These are phyloP conservation scores for Gyrodon lividus DNA, from an alignment of 768 basidiomycete species.

Conservation along the genomic window DNA sequence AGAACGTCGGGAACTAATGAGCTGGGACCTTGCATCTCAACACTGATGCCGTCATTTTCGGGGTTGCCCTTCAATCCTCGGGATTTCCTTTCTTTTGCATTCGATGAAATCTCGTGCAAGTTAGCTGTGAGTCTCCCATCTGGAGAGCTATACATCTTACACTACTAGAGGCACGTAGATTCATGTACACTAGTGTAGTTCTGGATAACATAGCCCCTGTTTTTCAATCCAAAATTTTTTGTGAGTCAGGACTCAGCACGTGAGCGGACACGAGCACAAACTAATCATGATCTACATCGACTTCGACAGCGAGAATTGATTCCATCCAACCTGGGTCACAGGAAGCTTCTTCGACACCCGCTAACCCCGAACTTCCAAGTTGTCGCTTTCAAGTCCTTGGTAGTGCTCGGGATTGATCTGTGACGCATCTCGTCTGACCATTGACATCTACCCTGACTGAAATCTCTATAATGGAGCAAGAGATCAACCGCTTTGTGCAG, in stretches of 20 bases:
- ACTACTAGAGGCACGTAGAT: conserved; percentile 18
- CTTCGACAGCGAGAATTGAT: background rate
- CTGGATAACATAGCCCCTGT: conserved; percentile 16
- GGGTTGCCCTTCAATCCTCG: conserved; percentile 52
- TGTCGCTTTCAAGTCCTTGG: background rate
- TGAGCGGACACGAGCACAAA: conserved; percentile 15
- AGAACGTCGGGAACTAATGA: conserved; percentile 8
- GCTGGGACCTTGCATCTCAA: conserved; percentile 11
- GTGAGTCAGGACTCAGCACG: conserved; percentile 22
- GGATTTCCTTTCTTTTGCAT: conserved; percentile 45
- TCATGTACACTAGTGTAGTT: no score
- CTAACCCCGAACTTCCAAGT: background rate
- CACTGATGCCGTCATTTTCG: conserved; percentile 45
- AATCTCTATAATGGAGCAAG: conserved; percentile 58
- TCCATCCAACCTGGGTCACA: background rate
- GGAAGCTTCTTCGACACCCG: background rate
- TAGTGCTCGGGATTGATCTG: conserved; percentile 18
- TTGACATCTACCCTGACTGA: conserved; percentile 10
- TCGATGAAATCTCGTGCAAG: conserved; percentile 56
- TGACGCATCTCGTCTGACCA: conserved; percentile 20
- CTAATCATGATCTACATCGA: conserved; percentile 5
- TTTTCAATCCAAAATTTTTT: background rate
- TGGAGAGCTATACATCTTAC: conserved; percentile 52
- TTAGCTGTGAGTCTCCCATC: conserved; percentile 51
- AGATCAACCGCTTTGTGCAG: conserved; percentile 74